phyloP scores from a whole-genome alignment of 352 stramenopile genomes.

The Globisporangium canariense region DNA sequence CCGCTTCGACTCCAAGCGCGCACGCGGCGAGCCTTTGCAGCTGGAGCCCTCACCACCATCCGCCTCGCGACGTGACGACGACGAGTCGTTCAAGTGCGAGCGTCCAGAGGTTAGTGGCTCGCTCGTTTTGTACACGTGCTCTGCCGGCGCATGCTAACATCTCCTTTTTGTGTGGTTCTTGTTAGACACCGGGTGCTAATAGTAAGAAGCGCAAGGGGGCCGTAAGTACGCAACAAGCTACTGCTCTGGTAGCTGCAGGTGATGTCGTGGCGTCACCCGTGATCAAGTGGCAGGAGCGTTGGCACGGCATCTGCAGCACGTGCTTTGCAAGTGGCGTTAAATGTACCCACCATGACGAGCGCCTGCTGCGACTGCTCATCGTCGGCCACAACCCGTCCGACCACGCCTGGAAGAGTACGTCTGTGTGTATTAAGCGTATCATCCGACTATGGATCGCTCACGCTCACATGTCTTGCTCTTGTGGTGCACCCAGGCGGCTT shows the following conservation, averaged over 20 bases:
- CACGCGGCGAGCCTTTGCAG: constrained; percentile 17
- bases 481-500: constrained; percentile 4
- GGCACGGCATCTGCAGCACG: constrained; percentile 66
- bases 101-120: not conserved
- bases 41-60: not conserved
- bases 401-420: constrained; percentile 80
- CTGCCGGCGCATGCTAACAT: too few relatives aligned
- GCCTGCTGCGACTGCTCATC: constrained; percentile 73
- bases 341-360: constrained; percentile 66
- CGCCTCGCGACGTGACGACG: not conserved
- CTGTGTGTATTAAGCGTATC: constrained; percentile 24
- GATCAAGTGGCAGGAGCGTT: constrained; percentile 81
- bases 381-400: constrained; percentile 89
- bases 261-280: not conserved
- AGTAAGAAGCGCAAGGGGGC: constrained; percentile 12
- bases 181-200: not conserved
- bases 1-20: constrained; percentile 55
- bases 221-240: not conserved
- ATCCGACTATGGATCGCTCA: not conserved
- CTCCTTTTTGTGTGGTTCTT: too few relatives aligned
- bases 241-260: not conserved
- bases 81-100: not conserved
- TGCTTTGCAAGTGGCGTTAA: constrained; percentile 51
- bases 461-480: not conserved
- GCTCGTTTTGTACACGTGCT: too few relatives aligned